Base-by-base conservation (phyloP, 140 eudicot genomes). In the Flaveria floridana region DNA sequence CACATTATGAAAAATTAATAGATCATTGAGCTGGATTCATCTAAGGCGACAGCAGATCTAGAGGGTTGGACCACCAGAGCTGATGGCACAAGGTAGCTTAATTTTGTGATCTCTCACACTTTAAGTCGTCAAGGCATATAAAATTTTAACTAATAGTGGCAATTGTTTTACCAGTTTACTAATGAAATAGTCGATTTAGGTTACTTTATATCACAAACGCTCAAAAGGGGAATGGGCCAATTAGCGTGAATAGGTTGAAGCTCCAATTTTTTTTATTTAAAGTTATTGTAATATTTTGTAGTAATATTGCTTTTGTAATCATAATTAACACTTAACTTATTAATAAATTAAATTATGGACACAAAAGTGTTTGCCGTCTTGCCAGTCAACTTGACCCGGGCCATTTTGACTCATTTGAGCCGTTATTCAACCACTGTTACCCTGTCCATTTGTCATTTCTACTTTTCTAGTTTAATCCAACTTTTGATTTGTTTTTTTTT, bases 11-110 rank as follows among this genome's bases (percentile, higher is more conserved):
- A 41, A 30, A 41, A 41, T 73, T 46, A 25, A 58, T 59, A 93
- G 99, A 85, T 90, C 50, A 81, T 86, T 82, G 96, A 90, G 84
- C 85, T 94, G 71, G 99, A 94, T 89, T 65, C 83, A 51, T 90
- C 85, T 30, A 86, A 88, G 44, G 77, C 72, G 80, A 68, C 55
- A 6, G 99, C 99, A 67, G 99, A 87, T 75, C 72, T 74, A 65
- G 80, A 85, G 37, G 91, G 97, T 39, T 84, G 73, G 75, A 88
- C 91, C 41, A 85, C 89, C 50, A 87, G 99, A 82, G 87, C 89
- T 34, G 99, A 94, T 78, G 92, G 96, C 63, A 73, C 82, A 51
- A 94, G 97, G 99, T 93, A 82, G 59, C 58, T 57, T 57, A n/a
- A 19, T 28, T 19, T 63, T 13, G 53, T 20, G 12, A 14, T 71